Evolutionary conservation across 257 asterid genomes (phyloP).

Genomic region (Catharanthus roseus): DNA sequence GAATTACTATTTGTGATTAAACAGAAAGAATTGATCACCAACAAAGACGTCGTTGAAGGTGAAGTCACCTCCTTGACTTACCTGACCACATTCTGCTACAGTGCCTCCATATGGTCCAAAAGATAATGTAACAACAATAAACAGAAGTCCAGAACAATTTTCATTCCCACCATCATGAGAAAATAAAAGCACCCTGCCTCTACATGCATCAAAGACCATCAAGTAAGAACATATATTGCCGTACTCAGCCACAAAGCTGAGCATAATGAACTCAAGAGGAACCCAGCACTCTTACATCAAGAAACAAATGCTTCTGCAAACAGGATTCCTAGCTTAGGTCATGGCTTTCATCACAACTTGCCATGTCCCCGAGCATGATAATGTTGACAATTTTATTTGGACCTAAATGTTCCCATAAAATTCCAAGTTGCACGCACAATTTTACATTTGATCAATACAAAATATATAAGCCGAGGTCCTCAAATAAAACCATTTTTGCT

Average conservation of each 20-base stretch:
- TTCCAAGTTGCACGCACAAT: not conserved
- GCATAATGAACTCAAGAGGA: not conserved
- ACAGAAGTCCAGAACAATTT: slow-evolving; percentile 5
- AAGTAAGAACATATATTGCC: slow-evolving; percentile 5
- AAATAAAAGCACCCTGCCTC: slow-evolving; percentile 9
- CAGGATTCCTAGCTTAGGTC: too few species aligned
- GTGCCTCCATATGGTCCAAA: not conserved
- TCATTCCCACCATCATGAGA: slow-evolving; percentile 6
- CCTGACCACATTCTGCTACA: slow-evolving; percentile 1
- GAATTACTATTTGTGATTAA: not conserved
- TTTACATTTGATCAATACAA: not conserved
- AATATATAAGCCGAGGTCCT: not conserved
- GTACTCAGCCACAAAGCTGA: not conserved
- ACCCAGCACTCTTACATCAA: not conserved
- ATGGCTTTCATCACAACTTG: not conserved
- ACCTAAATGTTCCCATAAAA: not conserved
- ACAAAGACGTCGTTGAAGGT: not conserved
- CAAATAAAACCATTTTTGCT: too few species aligned
- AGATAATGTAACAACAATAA: slow-evolving; percentile 4
- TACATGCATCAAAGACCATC: slow-evolving; percentile 6
- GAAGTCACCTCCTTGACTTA: slow-evolving; percentile 1
- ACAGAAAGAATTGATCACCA: slow-evolving; percentile 2
- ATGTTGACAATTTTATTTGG: not conserved
- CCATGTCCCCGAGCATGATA: not conserved
- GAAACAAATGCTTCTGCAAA: not conserved